Evolutionary conservation across 208 protist genomes (phyloP).

Genomic region (Strigomonas culicis): DNA sequence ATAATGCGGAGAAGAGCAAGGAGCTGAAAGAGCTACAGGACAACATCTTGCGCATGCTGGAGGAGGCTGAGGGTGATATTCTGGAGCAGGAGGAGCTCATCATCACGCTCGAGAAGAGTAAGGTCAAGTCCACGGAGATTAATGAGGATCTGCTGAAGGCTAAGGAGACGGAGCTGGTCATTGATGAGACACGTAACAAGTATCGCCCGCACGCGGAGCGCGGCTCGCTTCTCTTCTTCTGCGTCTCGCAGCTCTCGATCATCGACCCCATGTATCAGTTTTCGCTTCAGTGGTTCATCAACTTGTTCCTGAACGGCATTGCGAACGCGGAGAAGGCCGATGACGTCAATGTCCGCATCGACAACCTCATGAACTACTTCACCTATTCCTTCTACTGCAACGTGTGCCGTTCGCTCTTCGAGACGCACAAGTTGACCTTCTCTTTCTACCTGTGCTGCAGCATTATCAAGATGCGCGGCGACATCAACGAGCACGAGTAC

Average conservation of each 20-base stretch:
- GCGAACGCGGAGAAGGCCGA: conserved; percentile 61
- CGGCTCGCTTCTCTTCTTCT: conserved; percentile 97
- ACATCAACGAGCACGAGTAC: conserved; percentile 87
- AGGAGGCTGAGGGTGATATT: conserved; percentile 94
- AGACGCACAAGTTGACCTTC: conserved; percentile 98
- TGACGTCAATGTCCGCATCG: conserved; percentile 76
- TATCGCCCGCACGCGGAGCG: conserved; percentile 95
- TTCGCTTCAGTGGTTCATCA: conserved; percentile 97
- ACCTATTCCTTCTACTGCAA: conserved; percentile 97
- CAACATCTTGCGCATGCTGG: conserved; percentile 95
- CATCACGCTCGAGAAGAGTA: conserved; percentile 94
- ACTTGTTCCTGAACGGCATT: conserved; percentile 90
- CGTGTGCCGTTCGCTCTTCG: conserved; percentile 98
- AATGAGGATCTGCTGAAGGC: conserved; percentile 92
- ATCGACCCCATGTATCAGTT: conserved; percentile 98
- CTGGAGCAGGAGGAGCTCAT: conserved; percentile 98
- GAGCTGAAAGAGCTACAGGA: conserved; percentile 96
- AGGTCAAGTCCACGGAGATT: conserved; percentile 94
- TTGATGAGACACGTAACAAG: conserved; percentile 95
- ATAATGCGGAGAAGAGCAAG: conserved; percentile 94
- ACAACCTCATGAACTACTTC: conserved; percentile 94
- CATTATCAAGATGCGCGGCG: conserved; percentile 76
- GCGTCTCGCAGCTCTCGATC: conserved; percentile 92
- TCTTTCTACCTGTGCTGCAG: conserved; percentile 95
- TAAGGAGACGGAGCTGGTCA: conserved; percentile 92